These are phyloP conservation scores for Eleusine indica DNA, from an alignment of 176 grass and related monocot species.

Conservation along the genomic window DNA sequence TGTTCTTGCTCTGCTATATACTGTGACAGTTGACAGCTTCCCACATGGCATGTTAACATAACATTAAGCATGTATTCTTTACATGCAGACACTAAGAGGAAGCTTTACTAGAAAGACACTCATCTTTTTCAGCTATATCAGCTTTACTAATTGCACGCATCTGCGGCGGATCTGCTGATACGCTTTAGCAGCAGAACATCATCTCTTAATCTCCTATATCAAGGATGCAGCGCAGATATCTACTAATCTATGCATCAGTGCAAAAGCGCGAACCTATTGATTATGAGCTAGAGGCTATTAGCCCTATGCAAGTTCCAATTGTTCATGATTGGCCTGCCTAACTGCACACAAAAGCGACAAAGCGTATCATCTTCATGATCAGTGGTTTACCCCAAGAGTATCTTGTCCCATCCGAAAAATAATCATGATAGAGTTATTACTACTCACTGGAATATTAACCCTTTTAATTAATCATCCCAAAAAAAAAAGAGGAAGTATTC, in stretches of 20 bases:
- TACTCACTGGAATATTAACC: constrained; percentile 32
- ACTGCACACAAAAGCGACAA: constrained; percentile 22
- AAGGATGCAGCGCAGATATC: constrained; percentile 23
- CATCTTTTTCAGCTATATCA: constrained; percentile 31
- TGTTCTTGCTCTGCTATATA: constrained; percentile 20
- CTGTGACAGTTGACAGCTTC: constrained; percentile 22
- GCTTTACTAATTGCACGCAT: constrained; percentile 48
- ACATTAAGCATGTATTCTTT: constrained; percentile 54
- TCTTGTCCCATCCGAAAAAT: constrained; percentile 35
- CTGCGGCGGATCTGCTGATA: not conserved
- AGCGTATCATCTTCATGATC: constrained; percentile 14
- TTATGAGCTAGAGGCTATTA: not conserved
- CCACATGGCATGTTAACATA: constrained; percentile 49
- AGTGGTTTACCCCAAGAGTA: constrained; percentile 42
- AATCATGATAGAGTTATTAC: not conserved
- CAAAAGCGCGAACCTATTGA: constrained; percentile 43
- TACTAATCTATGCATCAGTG: not conserved
- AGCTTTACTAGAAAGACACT: constrained; percentile 58
- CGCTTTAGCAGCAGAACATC: constrained; percentile 32
- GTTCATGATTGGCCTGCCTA: constrained; percentile 46
- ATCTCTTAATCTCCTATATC: constrained; percentile 16
- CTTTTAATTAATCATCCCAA: not conserved
- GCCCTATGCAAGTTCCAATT: constrained; percentile 36
- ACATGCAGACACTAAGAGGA: constrained; percentile 36
- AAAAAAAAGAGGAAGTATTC: not conserved